Base-by-base conservation (phyloP, 2,329 filamentous ascomycete species). In the Arthrobotrys sinensis region DNA sequence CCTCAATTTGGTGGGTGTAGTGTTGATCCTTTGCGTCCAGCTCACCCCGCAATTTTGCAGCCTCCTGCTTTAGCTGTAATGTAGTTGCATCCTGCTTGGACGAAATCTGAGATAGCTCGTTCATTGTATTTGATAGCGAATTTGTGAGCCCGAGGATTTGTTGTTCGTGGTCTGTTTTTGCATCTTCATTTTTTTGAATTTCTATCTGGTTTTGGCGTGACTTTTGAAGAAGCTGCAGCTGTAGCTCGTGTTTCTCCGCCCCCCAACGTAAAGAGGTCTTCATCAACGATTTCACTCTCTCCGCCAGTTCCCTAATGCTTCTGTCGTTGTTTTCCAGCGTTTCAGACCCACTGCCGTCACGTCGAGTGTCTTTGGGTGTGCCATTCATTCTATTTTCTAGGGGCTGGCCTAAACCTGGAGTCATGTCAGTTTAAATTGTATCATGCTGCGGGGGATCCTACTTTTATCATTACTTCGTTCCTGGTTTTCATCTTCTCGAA, bases 331-430 rank as follows among this genome's bases (percentile, higher is more conserved):
- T 34, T n/a, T 12, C 43, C 4, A 32, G 19, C 16, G 8, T 10
- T 52, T 50, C 14, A 14, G 24, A n/a, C 6, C 11, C 38, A 8
- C 2, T 21, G 32, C 32, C 5, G 43, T 72, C 36, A 1, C 19
- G 12, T 43, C 19, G 28, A 34, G 24, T 24, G 46, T 5, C 55
- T 40, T 64, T 45, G 8, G 1, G n/a, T 1, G 11, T 7, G 16
- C 21, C 5, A 32, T 36, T 16, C 7, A 12, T 36, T 5, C 1
- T 46, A 45, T 6, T 32, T 14, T 28, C 36, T 28, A 40, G 8
- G 7, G 4, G 3, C 24, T 40, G 7, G 36, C 36, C 36, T 38
- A 12, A 12, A 32, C 2, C 24, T 76, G 86, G 85, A 50, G 87
- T 85, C 19, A 2, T 19, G 52, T 43, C 11, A 60, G 19, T 24